Base-by-base conservation (phyloP, 2,329 filamentous ascomycete genomes). In the Aspergillus candidus region DNA sequence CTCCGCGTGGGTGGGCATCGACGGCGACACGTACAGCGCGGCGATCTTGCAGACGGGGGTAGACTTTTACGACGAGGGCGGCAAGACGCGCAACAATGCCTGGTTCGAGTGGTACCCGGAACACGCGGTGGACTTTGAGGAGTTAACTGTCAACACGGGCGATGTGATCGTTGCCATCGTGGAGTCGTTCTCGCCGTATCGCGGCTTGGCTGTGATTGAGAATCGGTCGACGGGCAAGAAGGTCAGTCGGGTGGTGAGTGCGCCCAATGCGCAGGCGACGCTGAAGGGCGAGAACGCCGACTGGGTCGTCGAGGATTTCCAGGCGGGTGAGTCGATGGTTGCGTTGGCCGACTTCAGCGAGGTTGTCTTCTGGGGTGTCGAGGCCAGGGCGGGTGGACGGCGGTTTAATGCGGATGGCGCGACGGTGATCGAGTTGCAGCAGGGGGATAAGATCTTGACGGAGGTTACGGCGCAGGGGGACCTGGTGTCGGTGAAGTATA, bases 41-140 rank as follows among this genome's bases (percentile, higher is more conserved):
- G 74, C 76, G 6, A 79, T 80, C 41, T 63, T 81, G 4, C 77
- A 80, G 58, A 75, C 76, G 1, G 78, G 78, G 29, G 62, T 82
- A 31, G 77, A 80, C 59, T 78, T 78, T 57, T 73, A 71, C 40
- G 62, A 74, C 34, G 55, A 70, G n/a, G 62, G 66, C n/a, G 61
- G 57, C 6, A 32, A 58, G 12, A 44, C 48, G n/a, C 66, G 58
- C 6, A 81, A 73, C 54, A 72, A 76, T 44, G 75, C 77, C 13
- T 82, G 78, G 77, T 81, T 78, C 54, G 78, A 81, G 59, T 82
- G 77, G 78, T 79, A 74, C 52, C 77, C 78, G 1, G 73, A 78
- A 54, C 73, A 73, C 51, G 72, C 76, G 18, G 72, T 76, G 52
- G 71, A 76, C 55, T 80, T 79, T 60, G 43, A 41, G 2, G 66